phyloP scores from a whole-genome alignment of 2,329 filamentous ascomycete genomes.

The Lecanicillium sp. region DNA sequence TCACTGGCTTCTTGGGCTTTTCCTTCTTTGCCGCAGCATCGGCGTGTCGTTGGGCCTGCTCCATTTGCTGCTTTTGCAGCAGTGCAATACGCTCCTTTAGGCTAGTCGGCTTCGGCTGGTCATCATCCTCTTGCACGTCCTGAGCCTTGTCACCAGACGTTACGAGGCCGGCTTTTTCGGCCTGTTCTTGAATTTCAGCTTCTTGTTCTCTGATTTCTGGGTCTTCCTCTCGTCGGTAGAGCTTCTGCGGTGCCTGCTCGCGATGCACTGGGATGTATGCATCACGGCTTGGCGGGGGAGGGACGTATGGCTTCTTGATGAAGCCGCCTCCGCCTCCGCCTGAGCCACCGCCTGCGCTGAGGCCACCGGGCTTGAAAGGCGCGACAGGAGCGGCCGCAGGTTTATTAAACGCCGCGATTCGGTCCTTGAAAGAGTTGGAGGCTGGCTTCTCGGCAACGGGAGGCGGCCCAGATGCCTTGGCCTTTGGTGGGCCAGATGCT shows the following conservation, averaged over 20 bases:
- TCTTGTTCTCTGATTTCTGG: conserved; percentile 61
- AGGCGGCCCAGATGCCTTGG: conserved; percentile 50
- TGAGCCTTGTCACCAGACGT: conserved; percentile 29
- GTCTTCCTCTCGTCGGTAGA: conserved; percentile 85
- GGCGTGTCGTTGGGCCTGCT: conserved; percentile 76
- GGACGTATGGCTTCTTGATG: conserved; percentile 95
- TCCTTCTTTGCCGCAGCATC: conserved; percentile 75
- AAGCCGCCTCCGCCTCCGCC: conserved; percentile 59
- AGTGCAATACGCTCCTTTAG: conserved; percentile 93
- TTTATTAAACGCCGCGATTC: conserved; percentile 96
- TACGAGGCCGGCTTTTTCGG: conserved; percentile 59
- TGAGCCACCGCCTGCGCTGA: conserved; percentile 32
- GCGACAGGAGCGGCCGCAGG: conserved; percentile 73
- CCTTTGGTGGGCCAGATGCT: conserved; percentile 24
- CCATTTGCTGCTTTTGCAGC: conserved; percentile 86
- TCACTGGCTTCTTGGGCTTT: conserved; percentile 71
- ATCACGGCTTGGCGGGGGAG: conserved; percentile 86
- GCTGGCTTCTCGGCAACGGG: conserved; percentile 67
- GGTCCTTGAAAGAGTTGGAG: conserved; percentile 79
- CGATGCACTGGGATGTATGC: conserved; percentile 75
- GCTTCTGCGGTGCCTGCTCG: conserved; percentile 62
- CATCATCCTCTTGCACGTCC: conserved; percentile 55
- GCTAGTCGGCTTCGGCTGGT: conserved; percentile 84
- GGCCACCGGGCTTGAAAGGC: conserved; percentile 76
- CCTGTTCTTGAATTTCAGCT: conserved; percentile 57